Evolutionary conservation across 1,284 basidiomycete genomes (phyloP), one percentile per base, ranked within the genome.

Genomic region (Trichosporon sp.): DNA sequence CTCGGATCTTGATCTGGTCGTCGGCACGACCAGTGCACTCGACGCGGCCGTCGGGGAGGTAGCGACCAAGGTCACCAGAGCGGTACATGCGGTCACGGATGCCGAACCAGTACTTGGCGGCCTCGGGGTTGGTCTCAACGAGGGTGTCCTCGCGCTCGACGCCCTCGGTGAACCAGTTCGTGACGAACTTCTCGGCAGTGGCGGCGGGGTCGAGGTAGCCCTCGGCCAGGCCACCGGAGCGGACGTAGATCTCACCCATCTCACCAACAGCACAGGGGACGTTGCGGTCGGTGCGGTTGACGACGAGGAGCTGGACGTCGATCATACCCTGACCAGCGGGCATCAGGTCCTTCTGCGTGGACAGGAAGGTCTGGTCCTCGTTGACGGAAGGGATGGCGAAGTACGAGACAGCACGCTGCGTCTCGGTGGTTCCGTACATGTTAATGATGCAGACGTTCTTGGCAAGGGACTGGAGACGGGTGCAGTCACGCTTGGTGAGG

Each of bases 361-460:
- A 89, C 59, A 99, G 88, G 88, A 98, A 99, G 2, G 94, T 95
- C 4, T 91, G 88, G 79, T 98, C 94, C 71, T 88, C 87, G 46
- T 90, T 89, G 26, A 98, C 89, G 66, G 92, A 89, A 1, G 96
- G 96, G 76, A 99, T 95, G 46, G 91, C 89, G 83, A 97, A 98
- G 86, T 99, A 99, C 48, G 95, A 98, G 11, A 99, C 97, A 0
- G 97, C 97, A 66, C 97, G 92, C 84, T 99, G 97, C 3, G 97
- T 99, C 85, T 99, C 97, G 31, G 97, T 99, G 8, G 97, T 99
- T 31, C 97, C 97, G 84, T 98, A 99, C 97, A 99, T 99, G 87
- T 99, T 99, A 85, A 99, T 91, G 83, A 99, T 97, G 66, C 89
- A 87, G 12, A 96, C 95, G 78, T 99, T 97, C 40, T 90, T 86